Base-by-base conservation (phyloP, 768 basidiomycete species). In the Austroboletus festivus region DNA sequence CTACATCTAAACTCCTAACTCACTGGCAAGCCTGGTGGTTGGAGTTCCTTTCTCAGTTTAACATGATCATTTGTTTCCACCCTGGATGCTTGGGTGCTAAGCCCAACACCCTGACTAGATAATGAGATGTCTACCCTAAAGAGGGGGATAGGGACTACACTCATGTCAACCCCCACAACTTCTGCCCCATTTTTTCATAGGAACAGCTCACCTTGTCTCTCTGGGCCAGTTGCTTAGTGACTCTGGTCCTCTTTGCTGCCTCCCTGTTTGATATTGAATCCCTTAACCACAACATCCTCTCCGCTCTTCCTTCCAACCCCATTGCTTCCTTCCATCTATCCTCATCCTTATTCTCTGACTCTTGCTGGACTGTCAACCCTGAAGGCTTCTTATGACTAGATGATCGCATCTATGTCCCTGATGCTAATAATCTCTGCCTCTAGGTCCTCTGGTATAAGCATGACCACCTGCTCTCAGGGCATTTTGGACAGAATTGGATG, bases 61-160 rank as follows among this genome's bases (percentile, higher is more conserved):
- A 28, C 28, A 28, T 28, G 28, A 28, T 28, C 7, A 12, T 28
- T 12, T 28, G 28, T 5, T 28, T 28, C 12, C 12, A 12, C 5
- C 28, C 28, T 28, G 28, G 28, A 5, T 12, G 12, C 28, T 12
- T 35, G 5, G n/a, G 34, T 5, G 15, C 6, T 7, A 35, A 35
- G 16, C 34, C n/a, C 5, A 16, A 35, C 16, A 8, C 33, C 24
- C 44, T 51, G 12, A 51, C 50, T 46, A 22, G 24, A 35, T 1
- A 1, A 15, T 50, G 31, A 33, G 39, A 50, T 9, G n/a, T 46
- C 44, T 50, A 50, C n/a, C 26, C 40, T 7, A 51, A 46, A 37
- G 39, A 50, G 38, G 24, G 24, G 38, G 31, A 50, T 44, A 44
- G 6, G 23, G 38, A 50, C 43, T 44, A 39, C 2, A 3, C 47